A percentile compares a stretch with the other conserved stretches of the same genome.
phyloP scores from a whole-genome alignment of 208 protist species.

The Crithidia mellificae region DNA sequence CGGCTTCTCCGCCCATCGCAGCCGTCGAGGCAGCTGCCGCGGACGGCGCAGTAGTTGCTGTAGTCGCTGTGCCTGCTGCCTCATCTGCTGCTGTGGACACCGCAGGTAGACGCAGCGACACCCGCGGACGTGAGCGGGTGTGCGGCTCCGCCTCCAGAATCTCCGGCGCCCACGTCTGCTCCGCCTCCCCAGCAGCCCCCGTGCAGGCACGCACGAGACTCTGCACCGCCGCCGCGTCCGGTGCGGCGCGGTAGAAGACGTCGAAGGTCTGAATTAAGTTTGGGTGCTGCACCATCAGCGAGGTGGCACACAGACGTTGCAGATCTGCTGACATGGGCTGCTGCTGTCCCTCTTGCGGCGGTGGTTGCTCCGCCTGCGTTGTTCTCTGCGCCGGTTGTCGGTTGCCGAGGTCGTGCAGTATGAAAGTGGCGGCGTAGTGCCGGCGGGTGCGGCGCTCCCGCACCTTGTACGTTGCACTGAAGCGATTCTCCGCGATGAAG shows the following conservation, averaged over 20 bases:
- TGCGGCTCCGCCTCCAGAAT: neutral
- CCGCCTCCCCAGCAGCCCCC: neutral
- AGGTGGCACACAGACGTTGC: conserved; percentile 3
- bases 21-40: neutral
- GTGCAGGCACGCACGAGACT: conserved; percentile 11
- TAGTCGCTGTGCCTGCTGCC: neutral
- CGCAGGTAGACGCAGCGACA: conserved; percentile 15
- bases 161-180: conserved; percentile 1
- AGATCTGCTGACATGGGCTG: conserved; percentile 9
- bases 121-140: neutral
- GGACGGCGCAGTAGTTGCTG: too few relatives aligned
- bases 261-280: conserved; percentile 21
- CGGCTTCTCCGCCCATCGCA: too few relatives aligned
- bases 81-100: neutral
- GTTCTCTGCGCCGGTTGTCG: neutral
- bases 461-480: conserved; percentile 20
- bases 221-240: conserved; percentile 5
- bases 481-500: conserved; percentile 7
- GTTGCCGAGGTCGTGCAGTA: conserved; percentile 9
- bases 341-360: too few relatives aligned
- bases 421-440: conserved; percentile 15
- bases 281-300: conserved; percentile 11
- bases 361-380: neutral
- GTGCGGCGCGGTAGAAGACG: conserved; percentile 7
- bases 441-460: conserved; percentile 16